phyloP scores from a whole-genome alignment of 768 basidiomycete species.

The Leccinum obscurum region DNA sequence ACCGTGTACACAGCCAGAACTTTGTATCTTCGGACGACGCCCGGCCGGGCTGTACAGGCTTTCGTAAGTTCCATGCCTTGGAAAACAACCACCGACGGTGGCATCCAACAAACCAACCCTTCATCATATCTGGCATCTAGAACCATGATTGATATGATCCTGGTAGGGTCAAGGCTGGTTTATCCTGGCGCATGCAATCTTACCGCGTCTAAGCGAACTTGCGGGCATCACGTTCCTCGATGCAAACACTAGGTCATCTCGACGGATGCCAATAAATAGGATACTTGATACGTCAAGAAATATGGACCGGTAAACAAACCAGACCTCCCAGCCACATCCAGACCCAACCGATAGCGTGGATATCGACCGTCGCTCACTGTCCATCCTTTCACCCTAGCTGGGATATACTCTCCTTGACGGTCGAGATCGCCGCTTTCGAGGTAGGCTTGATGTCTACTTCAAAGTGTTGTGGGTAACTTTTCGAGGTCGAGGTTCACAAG shows the following conservation, averaged over 20 bases:
- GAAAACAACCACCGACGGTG: no score
- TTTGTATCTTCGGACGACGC: no score
- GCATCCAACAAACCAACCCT: no score
- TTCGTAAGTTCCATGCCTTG: no score
- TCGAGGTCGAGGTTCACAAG: not conserved
- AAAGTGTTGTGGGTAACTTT: conserved; percentile 14
- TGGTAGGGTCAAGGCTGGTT: no score
- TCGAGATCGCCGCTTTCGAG: conserved; percentile 10
- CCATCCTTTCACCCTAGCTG: not conserved
- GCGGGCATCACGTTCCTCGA: no score
- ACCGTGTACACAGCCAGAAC: no score
- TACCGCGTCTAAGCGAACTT: no score
- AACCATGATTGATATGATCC: no score
- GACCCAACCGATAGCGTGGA: not conserved
- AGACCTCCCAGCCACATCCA: not conserved
- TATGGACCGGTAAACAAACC: not conserved
- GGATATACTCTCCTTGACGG: conserved; percentile 8
- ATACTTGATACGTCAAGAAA: not conserved
- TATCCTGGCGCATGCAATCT: no score
- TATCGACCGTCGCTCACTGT: not conserved
- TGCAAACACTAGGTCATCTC: not conserved
- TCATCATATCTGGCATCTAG: no score
- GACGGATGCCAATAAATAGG: not conserved
- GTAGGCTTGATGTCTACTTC: conserved; percentile 12
- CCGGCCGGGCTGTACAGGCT: no score